Evolutionary conservation across 441 rosid species (phyloP), one percentile per base, ranked within the genome.

Genomic region (Pelargonium fulgidum): DNA sequence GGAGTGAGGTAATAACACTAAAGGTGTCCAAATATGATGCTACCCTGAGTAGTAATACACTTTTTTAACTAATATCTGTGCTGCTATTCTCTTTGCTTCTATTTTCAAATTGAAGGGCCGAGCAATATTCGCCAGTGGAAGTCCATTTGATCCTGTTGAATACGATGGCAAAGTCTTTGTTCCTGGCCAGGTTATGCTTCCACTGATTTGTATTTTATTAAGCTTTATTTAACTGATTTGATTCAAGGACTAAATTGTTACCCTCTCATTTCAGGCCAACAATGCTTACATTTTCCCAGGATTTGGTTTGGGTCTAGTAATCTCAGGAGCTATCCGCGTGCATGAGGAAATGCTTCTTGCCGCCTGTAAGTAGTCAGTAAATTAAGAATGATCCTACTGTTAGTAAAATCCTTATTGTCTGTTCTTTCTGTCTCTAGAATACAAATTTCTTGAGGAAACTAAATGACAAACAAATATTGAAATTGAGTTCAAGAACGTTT

Each of bases 1-100:
- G 77, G 77, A 75, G 70, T 62, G 48, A 74, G 73, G 77, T 74
- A 45, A 47, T 20, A 36, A 39, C 4, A 39, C 42, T 39, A 39
- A 39, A 39, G 7, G 4, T 4, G 4, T 39, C 42, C 4, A 0
- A 39, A 39, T 39, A 39, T 39, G 42, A 39, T 39, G 41, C 41
- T 36, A 36, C 41, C 41, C 41, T 36, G 41, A 36, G 7, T 36
- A 39, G 1, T 39, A 1, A 39, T 39, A 8, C 42, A 39, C 8
- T 39, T 39, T 6, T 39, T 7, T 17, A 41, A 29, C 56, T 11
- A 48, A 11, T 12, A 12, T 12, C 19, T 24, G n/a, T 41, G 48
- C 41, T 45, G 0, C 1, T 22, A 19, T 39, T 39, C 42, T 19
- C 52, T 39, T 39, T 39, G 42, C 42, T 39, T 39, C 42, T 39